These are phyloP conservation scores for Fragosphaeria purpurea DNA, from an alignment of 2,329 filamentous ascomycete species.

Conservation along the genomic window DNA sequence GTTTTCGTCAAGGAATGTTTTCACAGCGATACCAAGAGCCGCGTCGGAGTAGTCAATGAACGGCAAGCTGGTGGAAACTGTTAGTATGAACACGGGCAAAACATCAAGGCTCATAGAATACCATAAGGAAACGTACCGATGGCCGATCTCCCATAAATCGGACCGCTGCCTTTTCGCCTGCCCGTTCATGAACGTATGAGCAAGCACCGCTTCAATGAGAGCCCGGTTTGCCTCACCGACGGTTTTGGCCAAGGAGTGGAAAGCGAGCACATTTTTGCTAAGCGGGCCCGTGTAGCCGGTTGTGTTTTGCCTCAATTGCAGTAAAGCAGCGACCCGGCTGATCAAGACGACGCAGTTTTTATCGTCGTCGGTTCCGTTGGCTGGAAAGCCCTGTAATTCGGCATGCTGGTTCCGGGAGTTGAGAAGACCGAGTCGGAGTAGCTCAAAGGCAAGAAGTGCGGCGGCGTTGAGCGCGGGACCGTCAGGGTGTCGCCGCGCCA, in stretches of 20 bases:
- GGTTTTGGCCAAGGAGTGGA: conserved; percentile 71
- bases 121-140: conserved; percentile 45
- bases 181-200: conserved; percentile 69
- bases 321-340: conserved; percentile 74
- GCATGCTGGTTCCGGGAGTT: conserved; percentile 54
- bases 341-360: conserved; percentile 71
- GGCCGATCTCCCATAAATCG: conserved; percentile 58
- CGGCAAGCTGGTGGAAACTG: conserved; percentile 10
- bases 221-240: conserved; percentile 74
- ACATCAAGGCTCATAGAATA: background rate
- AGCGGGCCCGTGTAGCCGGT: conserved; percentile 93
- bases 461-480: conserved; percentile 58
- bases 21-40: conserved; percentile 67
- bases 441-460: conserved; percentile 73
- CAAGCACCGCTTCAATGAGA: conserved; percentile 71
- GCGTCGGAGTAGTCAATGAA: conserved; percentile 51
- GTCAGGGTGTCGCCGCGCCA: conserved; percentile 33
- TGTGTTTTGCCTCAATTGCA: conserved; percentile 69
- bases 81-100: background rate
- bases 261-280: conserved; percentile 79
- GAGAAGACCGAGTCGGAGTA: conserved; percentile 69
- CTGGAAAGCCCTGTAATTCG: conserved; percentile 44
- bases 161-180: conserved; percentile 63
- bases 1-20: conserved; percentile 56
- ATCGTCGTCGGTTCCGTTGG: conserved; percentile 57